Evolutionary conservation across 2,329 filamentous ascomycete genomes (phyloP).

Genomic region (Triangularia verruculosa): DNA sequence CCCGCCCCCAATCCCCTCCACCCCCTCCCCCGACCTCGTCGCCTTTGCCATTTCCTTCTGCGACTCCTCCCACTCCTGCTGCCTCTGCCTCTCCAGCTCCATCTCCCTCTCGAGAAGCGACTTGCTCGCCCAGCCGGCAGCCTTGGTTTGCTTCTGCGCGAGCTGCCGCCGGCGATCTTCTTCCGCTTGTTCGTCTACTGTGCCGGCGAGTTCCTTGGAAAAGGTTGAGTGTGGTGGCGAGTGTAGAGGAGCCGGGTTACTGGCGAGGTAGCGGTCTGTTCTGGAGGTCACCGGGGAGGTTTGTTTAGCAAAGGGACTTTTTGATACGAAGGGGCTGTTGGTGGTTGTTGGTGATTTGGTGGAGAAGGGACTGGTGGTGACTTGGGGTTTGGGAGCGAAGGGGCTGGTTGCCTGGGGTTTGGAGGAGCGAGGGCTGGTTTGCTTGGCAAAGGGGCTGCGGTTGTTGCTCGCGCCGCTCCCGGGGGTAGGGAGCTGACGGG

Average conservation of each 20-base stretch:
- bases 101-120: slow-evolving; percentile 76
- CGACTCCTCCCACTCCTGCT: slow-evolving; percentile 75
- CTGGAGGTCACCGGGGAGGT: slow-evolving; percentile 37
- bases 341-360: slow-evolving; percentile 4
- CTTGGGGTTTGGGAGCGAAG: neutral
- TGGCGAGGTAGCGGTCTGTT: slow-evolving; percentile 56
- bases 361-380: neutral
- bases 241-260: slow-evolving; percentile 49
- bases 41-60: slow-evolving; percentile 61
- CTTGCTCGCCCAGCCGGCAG: slow-evolving; percentile 62
- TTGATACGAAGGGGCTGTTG: neutral
- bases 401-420: neutral
- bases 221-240: slow-evolving; percentile 47
- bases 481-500: neutral
- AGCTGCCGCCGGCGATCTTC: slow-evolving; percentile 60
- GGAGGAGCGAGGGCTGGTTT: slow-evolving; percentile 1
- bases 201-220: slow-evolving; percentile 50
- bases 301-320: neutral
- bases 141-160: slow-evolving; percentile 59
- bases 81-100: slow-evolving; percentile 73
- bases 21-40: slow-evolving; percentile 40
- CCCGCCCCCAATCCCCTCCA: slow-evolving; percentile 65
- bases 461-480: neutral
- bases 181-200: slow-evolving; percentile 57
- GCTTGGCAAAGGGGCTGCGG: neutral